Percentiles rank a stretch among this genome's conserved stretches.
Evolutionary conservation across 2,329 filamentous ascomycete species (phyloP).

Genomic region (Stagonosporopsis chrysanthemi): DNA sequence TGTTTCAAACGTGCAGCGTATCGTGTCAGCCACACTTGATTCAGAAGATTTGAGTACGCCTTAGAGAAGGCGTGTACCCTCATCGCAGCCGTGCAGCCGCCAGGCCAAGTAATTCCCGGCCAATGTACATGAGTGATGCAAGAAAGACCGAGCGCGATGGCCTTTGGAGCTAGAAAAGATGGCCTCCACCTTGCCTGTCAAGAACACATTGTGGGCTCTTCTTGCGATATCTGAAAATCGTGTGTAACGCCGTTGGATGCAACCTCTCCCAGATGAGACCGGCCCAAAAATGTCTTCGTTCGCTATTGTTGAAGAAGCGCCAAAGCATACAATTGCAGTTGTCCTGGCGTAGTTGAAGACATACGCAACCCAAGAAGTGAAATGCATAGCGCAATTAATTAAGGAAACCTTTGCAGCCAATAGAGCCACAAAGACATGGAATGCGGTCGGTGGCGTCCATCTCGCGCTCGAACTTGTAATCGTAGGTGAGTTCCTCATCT

Average conservation of each 20-base stretch:
- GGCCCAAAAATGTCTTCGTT: not conserved
- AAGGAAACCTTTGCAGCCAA: constrained; percentile 97
- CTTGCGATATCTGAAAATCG: constrained; percentile 6
- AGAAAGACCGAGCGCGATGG: not conserved
- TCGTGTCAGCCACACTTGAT: not conserved
- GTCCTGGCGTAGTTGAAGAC: constrained; percentile 8
- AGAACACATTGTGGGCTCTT: constrained; percentile 13
- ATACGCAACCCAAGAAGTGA: not conserved
- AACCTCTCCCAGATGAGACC: constrained; percentile 2
- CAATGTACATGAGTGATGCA: constrained; percentile 14
- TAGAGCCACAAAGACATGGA: constrained; percentile 93
- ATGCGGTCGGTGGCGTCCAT: constrained; percentile 94
- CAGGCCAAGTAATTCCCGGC: not conserved
- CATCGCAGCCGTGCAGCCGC: not conserved
- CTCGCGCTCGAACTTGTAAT: constrained; percentile 99
- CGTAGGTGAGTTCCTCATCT: constrained; percentile 99
- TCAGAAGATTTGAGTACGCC: not conserved
- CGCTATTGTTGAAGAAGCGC: constrained; percentile 18
- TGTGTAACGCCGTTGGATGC: constrained; percentile 18
- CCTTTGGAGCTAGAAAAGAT: not conserved
- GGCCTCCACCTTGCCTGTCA: constrained; percentile 1
- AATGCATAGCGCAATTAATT: constrained; percentile 66
- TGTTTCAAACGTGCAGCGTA: not conserved
- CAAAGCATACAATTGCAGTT: not conserved
- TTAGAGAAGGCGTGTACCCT: not conserved